Evolutionary conservation across 2,329 filamentous ascomycete species (phyloP), one percentile per base, ranked within the genome.

Genomic region (Diaporthe vaccinii): DNA sequence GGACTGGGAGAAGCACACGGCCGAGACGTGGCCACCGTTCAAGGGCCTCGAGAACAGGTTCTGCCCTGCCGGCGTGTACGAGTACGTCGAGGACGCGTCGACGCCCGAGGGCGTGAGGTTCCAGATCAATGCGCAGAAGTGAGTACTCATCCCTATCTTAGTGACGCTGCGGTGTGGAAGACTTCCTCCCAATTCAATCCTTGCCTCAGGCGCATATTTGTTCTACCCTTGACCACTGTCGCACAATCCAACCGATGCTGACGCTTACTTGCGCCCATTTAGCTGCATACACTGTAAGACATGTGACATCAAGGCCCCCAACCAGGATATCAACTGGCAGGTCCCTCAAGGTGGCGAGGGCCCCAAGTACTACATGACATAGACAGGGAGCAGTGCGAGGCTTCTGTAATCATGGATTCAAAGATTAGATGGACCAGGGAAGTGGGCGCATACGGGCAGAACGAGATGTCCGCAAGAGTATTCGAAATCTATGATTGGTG

Each of bases 231-330:
- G 53, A 36, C n/a, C 8, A 12, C 22, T 0, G 12, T 25, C n/a
- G 57, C 55, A 14, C 6, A 17, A 25, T 7, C 3, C 22, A 15
- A n/a, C 39, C n/a, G 14, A 36, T 55, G 49, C 72, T 77, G 62
- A 78, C 86, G 81, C 83, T 82, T 68, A 1, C 69, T 22, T 14
- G 15, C n/a, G 5, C n/a, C 25, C 15, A 55, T 25, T 55, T 79
- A 98, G 96, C 86, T 99, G 97, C 84, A 98, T 99, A 78, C 97
- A 99, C 86, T 99, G 97, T 90, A 99, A 99, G 90, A 99, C 97
- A 20, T 99, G 97, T 84, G 97, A 99, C 84, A 99, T 99, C 87
- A 99, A 99, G 87, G 96, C 95, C 22, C 97, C 97, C 10, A 91
- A 93, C 77, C 97, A 99, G 87, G 97, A 98, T 82, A 98, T 99